Percentiles rank a stretch among this genome's conserved stretches.
These are phyloP conservation scores for Tuber microsphaerosporum DNA, from an alignment of 495 filamentous ascomycete genomes.

Conservation along the genomic window DNA sequence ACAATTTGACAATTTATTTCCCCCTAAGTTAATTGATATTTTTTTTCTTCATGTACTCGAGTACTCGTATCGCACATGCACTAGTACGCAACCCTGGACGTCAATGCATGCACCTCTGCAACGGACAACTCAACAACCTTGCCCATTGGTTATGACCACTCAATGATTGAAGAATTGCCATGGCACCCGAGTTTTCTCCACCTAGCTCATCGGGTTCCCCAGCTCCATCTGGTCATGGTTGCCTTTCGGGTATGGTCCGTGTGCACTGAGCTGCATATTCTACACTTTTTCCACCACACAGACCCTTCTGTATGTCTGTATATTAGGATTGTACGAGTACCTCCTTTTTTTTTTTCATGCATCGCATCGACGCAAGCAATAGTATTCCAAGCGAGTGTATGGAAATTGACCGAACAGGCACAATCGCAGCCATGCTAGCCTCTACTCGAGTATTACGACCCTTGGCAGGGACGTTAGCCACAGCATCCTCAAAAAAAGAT, in stretches of 20 bases:
- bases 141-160: background rate
- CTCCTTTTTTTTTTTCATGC: background rate
- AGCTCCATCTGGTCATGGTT: background rate
- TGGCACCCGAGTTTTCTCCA: background rate
- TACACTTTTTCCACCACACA: background rate
- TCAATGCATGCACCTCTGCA: background rate
- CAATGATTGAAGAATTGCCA: background rate
- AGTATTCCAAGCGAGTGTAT: background rate
- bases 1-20: background rate
- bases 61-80: background rate
- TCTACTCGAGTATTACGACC: background rate
- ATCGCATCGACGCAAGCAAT: background rate
- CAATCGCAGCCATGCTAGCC: background rate
- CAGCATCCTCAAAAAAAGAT: background rate
- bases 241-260: conserved; percentile 3
- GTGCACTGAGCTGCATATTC: background rate
- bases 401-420: background rate
- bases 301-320: background rate
- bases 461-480: background rate
- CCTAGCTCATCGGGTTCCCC: background rate
- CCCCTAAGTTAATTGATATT: background rate
- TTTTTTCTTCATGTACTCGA: background rate
- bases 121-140: background rate
- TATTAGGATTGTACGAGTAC: background rate
- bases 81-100: background rate